Conservation (phyloP, 1,139 yeast genomes). For the Suhomyces chickasaworum region DNA sequence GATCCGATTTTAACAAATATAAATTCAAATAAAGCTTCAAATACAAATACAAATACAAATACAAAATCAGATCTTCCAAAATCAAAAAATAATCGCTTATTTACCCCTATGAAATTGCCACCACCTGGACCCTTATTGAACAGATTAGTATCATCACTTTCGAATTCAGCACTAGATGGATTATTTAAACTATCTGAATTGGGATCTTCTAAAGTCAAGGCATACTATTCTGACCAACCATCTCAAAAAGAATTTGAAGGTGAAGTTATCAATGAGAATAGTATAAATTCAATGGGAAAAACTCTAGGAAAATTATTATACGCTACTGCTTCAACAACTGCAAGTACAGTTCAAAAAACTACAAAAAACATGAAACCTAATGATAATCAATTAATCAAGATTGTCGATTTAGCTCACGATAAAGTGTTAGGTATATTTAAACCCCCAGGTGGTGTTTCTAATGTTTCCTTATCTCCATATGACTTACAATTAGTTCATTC, state of each 20-base stretch:
- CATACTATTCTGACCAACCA: constrained; percentile 32
- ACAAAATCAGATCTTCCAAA: background rate
- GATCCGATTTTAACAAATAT: constrained; percentile 18
- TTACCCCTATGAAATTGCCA: constrained; percentile 51
- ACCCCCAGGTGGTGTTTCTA: constrained; percentile 63
- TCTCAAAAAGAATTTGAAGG: constrained; percentile 9
- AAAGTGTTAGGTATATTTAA: constrained; percentile 53
- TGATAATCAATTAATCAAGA: constrained; percentile 40
- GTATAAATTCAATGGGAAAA: constrained; percentile 36
- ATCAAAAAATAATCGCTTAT: constrained; percentile 15
- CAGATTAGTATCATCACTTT: constrained; percentile 49
- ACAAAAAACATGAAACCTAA: constrained; percentile 27
- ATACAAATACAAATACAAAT: constrained; percentile 2
- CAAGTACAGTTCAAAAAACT: constrained; percentile 33
- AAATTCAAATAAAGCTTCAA: constrained; percentile 7
- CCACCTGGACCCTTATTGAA: constrained; percentile 47
- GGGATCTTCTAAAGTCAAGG: constrained; percentile 45
- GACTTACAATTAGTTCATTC: constrained; percentile 62
- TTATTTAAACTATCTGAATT: constrained; percentile 51
- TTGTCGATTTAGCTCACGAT: constrained; percentile 51
- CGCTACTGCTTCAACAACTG: constrained; percentile 40
- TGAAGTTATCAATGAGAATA: constrained; percentile 13
- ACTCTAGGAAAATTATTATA: constrained; percentile 33
- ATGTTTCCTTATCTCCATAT: constrained; percentile 61
- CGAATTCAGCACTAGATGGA: constrained; percentile 58